phyloP scores from a whole-genome alignment of 2,329 filamentous ascomycete genomes.

The Coniella lustricola region DNA sequence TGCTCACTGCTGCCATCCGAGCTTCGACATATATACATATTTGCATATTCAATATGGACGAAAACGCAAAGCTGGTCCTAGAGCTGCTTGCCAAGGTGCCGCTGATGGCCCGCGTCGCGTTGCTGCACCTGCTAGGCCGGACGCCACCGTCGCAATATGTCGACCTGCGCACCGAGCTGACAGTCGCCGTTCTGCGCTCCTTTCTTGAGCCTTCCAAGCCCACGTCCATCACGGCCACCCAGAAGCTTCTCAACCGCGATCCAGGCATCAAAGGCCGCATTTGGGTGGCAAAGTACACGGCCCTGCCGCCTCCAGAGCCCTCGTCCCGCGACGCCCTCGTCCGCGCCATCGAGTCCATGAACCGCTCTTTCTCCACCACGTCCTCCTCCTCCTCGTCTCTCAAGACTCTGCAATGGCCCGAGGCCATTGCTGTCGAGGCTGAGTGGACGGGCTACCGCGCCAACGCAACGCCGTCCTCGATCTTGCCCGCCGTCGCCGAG shows the following conservation, averaged over 20 bases:
- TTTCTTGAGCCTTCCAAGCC: conserved; percentile 44
- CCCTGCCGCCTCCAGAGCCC: conserved; percentile 51
- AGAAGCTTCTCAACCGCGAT: conserved; percentile 56
- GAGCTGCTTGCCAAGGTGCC: conserved; percentile 51
- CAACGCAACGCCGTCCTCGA: conserved; percentile 40
- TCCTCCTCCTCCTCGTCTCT: background rate
- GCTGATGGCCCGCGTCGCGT: conserved; percentile 51
- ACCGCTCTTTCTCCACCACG: conserved; percentile 15
- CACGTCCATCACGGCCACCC: conserved; percentile 51
- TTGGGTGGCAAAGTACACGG: conserved; percentile 69
- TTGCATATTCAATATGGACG: no score
- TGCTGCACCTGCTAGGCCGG: conserved; percentile 58
- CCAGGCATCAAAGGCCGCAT: conserved; percentile 68
- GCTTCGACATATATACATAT: no score
- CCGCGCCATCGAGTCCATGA: conserved; percentile 49
- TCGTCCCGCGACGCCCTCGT: conserved; percentile 52
- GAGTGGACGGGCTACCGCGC: conserved; percentile 71
- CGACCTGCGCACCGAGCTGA: conserved; percentile 69
- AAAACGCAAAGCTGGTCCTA: conserved; percentile 17
- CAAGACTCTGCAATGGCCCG: conserved; percentile 36
- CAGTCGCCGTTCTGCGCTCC: conserved; percentile 63
- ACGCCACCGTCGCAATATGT: conserved; percentile 69
- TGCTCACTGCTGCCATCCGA: no score
- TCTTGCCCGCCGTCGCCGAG: conserved; percentile 52
- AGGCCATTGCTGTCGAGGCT: conserved; percentile 52